Conservation (phyloP, 805 yeast genomes). For the Candida railenensis region DNA sequence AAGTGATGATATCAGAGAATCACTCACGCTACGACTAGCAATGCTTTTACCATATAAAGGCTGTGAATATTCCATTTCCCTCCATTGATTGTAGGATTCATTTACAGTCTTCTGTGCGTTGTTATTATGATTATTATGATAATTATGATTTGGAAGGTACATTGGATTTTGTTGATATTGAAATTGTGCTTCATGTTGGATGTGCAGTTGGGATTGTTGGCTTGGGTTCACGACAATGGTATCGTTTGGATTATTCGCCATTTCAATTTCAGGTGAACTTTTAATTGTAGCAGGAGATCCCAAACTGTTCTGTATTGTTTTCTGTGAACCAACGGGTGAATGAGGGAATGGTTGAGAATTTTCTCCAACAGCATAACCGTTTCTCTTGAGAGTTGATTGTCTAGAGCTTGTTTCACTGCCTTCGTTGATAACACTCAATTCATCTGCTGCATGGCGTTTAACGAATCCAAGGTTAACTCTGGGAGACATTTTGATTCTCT, state of each 20-base stretch:
- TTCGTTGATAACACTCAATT: slow-evolving; percentile 44
- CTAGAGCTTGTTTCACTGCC: slow-evolving; percentile 28
- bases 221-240: no score
- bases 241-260: neutral
- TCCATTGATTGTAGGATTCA: neutral
- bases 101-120: neutral
- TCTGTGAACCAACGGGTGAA: neutral
- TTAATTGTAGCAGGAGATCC: slow-evolving; percentile 2
- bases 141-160: no score
- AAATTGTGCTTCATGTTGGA: no score
- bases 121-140: neutral
- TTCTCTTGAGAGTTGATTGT: slow-evolving; percentile 21
- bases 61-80: neutral
- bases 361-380: neutral
- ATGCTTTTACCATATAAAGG: neutral
- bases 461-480: slow-evolving; percentile 1
- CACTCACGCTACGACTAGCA: slow-evolving; percentile 29
- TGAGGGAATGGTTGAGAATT: neutral
- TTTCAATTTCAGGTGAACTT: neutral
- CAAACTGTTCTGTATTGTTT: neutral
- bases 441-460: slow-evolving; percentile 20
- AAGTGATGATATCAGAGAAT: slow-evolving; percentile 37
- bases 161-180: no score
- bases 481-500: neutral
- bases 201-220: no score